A percentile compares a stretch with the other conserved stretches of the same genome.
These are phyloP conservation scores for Hibiscus trionum DNA, from an alignment of 345 rosid genomes.

Conservation along the genomic window DNA sequence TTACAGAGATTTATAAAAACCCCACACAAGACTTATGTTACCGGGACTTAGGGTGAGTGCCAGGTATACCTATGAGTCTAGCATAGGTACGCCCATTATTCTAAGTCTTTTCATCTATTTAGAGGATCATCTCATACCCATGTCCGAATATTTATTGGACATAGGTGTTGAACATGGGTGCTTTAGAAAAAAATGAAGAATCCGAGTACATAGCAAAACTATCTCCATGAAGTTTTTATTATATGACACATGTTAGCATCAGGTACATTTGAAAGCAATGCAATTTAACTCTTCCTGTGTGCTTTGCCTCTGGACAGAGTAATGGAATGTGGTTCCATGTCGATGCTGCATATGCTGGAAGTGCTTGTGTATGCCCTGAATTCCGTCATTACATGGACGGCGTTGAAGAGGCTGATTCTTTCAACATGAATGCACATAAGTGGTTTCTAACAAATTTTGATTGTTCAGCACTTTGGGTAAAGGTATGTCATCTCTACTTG, in stretches of 20 bases:
- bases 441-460: conserved; percentile 87
- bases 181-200: background rate
- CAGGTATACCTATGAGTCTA: background rate
- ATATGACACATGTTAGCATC: background rate
- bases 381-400: conserved; percentile 65
- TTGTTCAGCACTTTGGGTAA: conserved; percentile 84
- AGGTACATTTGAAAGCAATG: background rate
- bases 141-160: background rate
- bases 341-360: conserved; percentile 95
- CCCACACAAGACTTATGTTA: background rate
- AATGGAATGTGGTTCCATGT: conserved; percentile 77
- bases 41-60: background rate
- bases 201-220: background rate
- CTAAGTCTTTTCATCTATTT: background rate
- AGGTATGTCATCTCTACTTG: conserved; percentile 35
- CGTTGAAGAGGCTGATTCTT: conserved; percentile 84
- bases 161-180: background rate
- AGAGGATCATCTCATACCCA: background rate
- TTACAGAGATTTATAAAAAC: background rate
- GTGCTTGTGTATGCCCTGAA: conserved; percentile 91
- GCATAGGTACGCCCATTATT: background rate
- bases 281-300: background rate
- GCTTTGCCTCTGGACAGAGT: conserved; percentile 33
- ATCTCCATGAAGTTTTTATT: background rate
- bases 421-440: conserved; percentile 92